These are phyloP conservation scores for Neurospora sp. DNA, from an alignment of 495 filamentous ascomycete genomes.

Conservation along the genomic window DNA sequence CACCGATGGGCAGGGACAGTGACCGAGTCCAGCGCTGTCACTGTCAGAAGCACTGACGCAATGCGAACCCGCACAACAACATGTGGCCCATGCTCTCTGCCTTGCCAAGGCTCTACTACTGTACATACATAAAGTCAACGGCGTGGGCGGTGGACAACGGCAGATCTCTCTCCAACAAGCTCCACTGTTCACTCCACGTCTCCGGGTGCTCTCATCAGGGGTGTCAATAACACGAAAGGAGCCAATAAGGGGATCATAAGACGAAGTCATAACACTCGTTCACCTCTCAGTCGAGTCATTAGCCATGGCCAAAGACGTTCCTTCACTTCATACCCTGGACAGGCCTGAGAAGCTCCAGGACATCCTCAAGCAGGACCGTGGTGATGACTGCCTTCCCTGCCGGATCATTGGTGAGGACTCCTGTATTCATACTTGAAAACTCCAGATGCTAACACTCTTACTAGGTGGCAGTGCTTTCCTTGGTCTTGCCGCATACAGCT, in stretches of 20 bases:
- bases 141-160: constrained; percentile 2
- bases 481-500: constrained; percentile 83
- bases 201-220: background rate
- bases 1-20: background rate
- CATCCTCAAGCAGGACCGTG: constrained; percentile 50
- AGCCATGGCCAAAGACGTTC: constrained; percentile 32
- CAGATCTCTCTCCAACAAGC: background rate
- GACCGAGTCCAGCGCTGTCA: background rate
- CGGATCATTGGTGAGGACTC: constrained; percentile 48
- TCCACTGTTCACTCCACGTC: background rate
- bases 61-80: constrained; percentile 3
- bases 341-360: constrained; percentile 42
- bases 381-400: constrained; percentile 61
- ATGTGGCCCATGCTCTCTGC: background rate
- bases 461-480: constrained; percentile 69
- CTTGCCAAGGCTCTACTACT: background rate
- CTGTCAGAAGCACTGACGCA: constrained; percentile 19
- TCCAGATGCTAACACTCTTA: background rate
- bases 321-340: constrained; percentile 31
- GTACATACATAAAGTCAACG: background rate
- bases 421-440: background rate
- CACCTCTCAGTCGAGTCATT: background rate
- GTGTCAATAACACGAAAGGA: background rate
- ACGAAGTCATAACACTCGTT: background rate
- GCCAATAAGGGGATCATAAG: background rate